phyloP scores from a whole-genome alignment of 768 basidiomycete species.

The Phanerochaete carnosa region DNA sequence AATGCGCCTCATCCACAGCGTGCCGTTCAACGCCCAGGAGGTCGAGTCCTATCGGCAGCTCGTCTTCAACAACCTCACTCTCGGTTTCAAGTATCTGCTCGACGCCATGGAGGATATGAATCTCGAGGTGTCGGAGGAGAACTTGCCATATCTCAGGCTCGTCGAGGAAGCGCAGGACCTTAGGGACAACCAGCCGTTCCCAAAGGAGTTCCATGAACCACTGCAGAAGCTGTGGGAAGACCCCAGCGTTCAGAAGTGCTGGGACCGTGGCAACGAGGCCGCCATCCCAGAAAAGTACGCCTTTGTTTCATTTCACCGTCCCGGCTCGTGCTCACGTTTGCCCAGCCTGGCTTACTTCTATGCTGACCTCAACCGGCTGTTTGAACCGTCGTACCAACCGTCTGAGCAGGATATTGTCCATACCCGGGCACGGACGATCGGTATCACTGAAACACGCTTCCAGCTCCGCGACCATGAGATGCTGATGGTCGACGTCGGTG shows the following conservation, averaged over 20 bases:
- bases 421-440: conserved; percentile 83
- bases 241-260: conserved; percentile 69
- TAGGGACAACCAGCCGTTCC: conserved; percentile 79
- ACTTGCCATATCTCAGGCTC: conserved; percentile 52
- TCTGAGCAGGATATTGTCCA: conserved; percentile 87
- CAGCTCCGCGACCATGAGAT: conserved; percentile 74
- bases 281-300: conserved; percentile 84
- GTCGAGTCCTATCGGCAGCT: conserved; percentile 89
- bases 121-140: conserved; percentile 64
- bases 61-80: conserved; percentile 88
- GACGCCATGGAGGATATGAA: conserved; percentile 91
- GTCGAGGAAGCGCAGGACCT: conserved; percentile 71
- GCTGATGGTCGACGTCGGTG: conserved; percentile 92
- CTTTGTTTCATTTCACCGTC: conserved; percentile 4
- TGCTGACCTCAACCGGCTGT: conserved; percentile 74
- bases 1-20: conserved; percentile 93
- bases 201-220: conserved; percentile 59
- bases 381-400: conserved; percentile 68
- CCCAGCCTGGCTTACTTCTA: conserved; percentile 74
- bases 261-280: conserved; percentile 81
- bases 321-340: conserved; percentile 4
- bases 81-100: conserved; percentile 78
- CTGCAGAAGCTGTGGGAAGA: conserved; percentile 78
- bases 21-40: conserved; percentile 80
- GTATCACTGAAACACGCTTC: conserved; percentile 88